phyloP scores from a whole-genome alignment of 2,329 filamentous ascomycete genomes.

The Talaromyces sp. region DNA sequence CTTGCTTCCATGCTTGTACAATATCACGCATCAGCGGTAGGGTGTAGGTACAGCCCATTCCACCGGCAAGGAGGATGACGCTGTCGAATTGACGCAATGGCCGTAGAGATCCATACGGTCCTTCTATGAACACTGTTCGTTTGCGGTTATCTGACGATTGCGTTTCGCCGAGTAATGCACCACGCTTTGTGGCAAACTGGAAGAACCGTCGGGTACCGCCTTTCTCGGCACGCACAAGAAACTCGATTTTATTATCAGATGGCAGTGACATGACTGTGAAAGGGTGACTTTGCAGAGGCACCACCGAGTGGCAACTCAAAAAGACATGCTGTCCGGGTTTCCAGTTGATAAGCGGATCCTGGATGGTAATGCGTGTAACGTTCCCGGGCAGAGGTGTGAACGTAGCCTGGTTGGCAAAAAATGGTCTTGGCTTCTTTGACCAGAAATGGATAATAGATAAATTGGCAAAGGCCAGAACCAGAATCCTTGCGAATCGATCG shows the following conservation, averaged over 20 bases:
- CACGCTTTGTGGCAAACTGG: slow-evolving; percentile 47
- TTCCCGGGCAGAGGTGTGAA: slow-evolving; percentile 53
- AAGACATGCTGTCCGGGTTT: slow-evolving; percentile 62
- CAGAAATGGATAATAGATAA: slow-evolving; percentile 39
- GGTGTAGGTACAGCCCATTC: slow-evolving; percentile 59
- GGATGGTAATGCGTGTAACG: slow-evolving; percentile 56
- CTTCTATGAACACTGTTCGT: slow-evolving; percentile 50
- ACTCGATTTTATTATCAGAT: slow-evolving; percentile 54
- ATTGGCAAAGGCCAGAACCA: slow-evolving; percentile 39
- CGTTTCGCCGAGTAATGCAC: slow-evolving; percentile 24
- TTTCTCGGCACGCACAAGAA: slow-evolving; percentile 53
- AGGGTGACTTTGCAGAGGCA: slow-evolving; percentile 60
- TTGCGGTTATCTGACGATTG: slow-evolving; percentile 17
- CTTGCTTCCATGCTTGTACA: slow-evolving; percentile 45
- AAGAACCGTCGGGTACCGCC: slow-evolving; percentile 54
- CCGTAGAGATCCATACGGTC: slow-evolving; percentile 52
- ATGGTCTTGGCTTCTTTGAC: slow-evolving; percentile 16
- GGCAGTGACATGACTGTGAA: slow-evolving; percentile 61
- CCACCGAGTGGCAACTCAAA: slow-evolving; percentile 55
- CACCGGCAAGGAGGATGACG: slow-evolving; percentile 57
- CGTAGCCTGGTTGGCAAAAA: slow-evolving; percentile 43
- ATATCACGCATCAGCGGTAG: slow-evolving; percentile 56
- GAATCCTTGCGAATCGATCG: slow-evolving; percentile 42
- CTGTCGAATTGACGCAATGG: slow-evolving; percentile 59
- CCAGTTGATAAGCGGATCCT: slow-evolving; percentile 57